A percentile compares a stretch with the other conserved stretches of the same genome.
These are phyloP conservation scores for Roridomyces roridus DNA, from an alignment of 768 basidiomycete species.

Conservation along the genomic window DNA sequence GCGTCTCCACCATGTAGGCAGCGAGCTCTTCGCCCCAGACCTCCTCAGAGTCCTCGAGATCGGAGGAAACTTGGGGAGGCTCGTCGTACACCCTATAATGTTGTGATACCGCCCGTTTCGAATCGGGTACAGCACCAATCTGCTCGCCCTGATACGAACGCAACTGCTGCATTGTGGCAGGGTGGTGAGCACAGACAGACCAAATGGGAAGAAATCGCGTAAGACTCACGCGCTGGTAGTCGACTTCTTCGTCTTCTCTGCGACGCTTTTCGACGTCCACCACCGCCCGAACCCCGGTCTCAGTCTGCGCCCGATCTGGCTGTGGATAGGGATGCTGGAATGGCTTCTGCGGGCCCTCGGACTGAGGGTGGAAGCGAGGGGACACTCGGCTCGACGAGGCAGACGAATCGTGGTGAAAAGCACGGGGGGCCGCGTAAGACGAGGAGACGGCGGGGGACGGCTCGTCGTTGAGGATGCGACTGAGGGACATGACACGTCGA, in stretches of 20 bases:
- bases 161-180: no score
- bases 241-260: constrained; percentile 59
- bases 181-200: constrained; percentile 2
- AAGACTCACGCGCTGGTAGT: constrained; percentile 59
- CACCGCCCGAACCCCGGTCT: constrained; percentile 8
- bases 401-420: constrained; percentile 30
- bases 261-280: constrained; percentile 18
- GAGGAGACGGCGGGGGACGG: constrained; percentile 47
- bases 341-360: constrained; percentile 9
- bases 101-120: constrained; percentile 31
- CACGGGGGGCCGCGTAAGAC: constrained; percentile 38
- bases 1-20: constrained; percentile 74
- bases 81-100: constrained; percentile 40
- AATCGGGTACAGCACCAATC: constrained; percentile 29
- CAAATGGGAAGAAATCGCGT: constrained; percentile 1
- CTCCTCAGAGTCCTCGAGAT: constrained; percentile 82
- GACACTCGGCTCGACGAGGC: constrained; percentile 13
- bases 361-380: constrained; percentile 5
- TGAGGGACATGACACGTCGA: constrained; percentile 67
- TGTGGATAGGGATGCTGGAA: constrained; percentile 12
- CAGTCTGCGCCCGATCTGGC: constrained; percentile 17
- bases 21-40: constrained; percentile 75
- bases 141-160: no score
- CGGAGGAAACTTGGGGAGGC: constrained; percentile 67
- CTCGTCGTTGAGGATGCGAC: constrained; percentile 81